Percentiles rank a stretch among this genome's conserved stretches.
These are phyloP conservation scores for Saturnispora mendoncae DNA, from an alignment of 805 yeast species.

Conservation along the genomic window DNA sequence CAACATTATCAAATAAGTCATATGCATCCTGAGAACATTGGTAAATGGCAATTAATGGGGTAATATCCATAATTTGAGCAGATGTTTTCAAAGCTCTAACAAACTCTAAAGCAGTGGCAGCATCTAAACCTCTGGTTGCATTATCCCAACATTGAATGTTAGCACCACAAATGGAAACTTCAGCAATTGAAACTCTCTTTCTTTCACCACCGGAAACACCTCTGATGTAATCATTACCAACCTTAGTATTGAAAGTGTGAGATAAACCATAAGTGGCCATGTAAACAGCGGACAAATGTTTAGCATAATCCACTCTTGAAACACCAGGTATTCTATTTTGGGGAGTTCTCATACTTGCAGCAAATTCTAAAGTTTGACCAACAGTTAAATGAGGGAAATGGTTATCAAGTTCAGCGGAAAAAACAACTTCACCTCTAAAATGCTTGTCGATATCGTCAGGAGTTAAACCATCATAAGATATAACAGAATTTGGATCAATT, in stretches of 20 bases:
- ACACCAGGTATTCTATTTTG: conserved; percentile 51
- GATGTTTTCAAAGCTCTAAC: conserved; percentile 48
- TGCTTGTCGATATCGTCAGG: conserved; percentile 41
- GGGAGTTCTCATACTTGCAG: conserved; percentile 56
- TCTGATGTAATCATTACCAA: conserved; percentile 54
- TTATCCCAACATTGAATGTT: conserved; percentile 55
- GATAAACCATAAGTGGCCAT: conserved; percentile 28
- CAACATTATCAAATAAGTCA: conserved; percentile 36
- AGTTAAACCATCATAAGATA: conserved; percentile 48
- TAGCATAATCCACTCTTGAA: conserved; percentile 45
- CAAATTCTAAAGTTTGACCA: conserved; percentile 54
- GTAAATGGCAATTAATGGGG: conserved; percentile 45
- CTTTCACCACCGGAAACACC: conserved; percentile 66
- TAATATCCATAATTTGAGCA: conserved; percentile 40
- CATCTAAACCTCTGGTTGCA: conserved; percentile 63
- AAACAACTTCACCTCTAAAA: conserved; percentile 61
- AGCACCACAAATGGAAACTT: conserved; percentile 33
- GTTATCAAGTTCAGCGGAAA: conserved; percentile 58
- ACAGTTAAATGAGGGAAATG: conserved; percentile 66
- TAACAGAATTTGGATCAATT: conserved; percentile 36
- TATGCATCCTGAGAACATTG: conserved; percentile 39
- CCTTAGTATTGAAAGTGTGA: conserved; percentile 49
- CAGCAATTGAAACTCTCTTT: conserved; percentile 57
- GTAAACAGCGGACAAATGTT: conserved; percentile 40
- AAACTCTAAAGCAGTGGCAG: conserved; percentile 62